Percentiles rank a stretch among this genome's conserved stretches.
Conservation (phyloP, 1,284 basidiomycete genomes). For the Cryptococcus maquisensis region DNA sequence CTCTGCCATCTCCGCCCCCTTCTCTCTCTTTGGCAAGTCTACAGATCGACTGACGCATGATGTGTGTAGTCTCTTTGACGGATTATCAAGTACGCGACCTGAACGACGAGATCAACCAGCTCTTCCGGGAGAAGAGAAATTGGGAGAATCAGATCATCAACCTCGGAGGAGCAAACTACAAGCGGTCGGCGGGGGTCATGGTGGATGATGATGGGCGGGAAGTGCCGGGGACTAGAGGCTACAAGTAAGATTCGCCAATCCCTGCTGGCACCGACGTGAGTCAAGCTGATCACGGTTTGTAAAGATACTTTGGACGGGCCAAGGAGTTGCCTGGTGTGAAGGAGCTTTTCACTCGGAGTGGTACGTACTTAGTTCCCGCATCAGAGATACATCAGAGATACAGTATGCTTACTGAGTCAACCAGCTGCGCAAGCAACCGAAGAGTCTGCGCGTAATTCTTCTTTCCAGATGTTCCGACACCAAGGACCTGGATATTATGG, state of each 20-base stretch:
- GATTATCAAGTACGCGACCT: slow-evolving; percentile 95
- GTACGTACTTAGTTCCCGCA: slow-evolving; percentile 50
- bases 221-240: slow-evolving; percentile 94
- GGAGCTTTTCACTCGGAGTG: slow-evolving; percentile 81
- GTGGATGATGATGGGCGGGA: slow-evolving; percentile 85
- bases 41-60: background rate
- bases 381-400: too few species aligned
- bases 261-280: background rate
- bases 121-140: slow-evolving; percentile 89
- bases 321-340: slow-evolving; percentile 94
- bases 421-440: slow-evolving; percentile 71
- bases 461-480: slow-evolving; percentile 83
- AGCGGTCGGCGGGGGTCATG: slow-evolving; percentile 78
- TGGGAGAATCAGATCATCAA: slow-evolving; percentile 98
- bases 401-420: background rate
- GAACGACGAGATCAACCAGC: slow-evolving; percentile 97
- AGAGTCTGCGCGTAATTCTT: slow-evolving; percentile 63
- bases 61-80: slow-evolving; percentile 54
- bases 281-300: background rate
- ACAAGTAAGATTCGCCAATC: slow-evolving; percentile 65
- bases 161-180: slow-evolving; percentile 93
- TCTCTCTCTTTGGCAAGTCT: background rate
- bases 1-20: background rate
- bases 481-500: slow-evolving; percentile 89
- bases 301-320: slow-evolving; percentile 92